phyloP scores from a whole-genome alignment of 1,284 basidiomycete genomes.

The Cutaneotrichosporon sp. region DNA sequence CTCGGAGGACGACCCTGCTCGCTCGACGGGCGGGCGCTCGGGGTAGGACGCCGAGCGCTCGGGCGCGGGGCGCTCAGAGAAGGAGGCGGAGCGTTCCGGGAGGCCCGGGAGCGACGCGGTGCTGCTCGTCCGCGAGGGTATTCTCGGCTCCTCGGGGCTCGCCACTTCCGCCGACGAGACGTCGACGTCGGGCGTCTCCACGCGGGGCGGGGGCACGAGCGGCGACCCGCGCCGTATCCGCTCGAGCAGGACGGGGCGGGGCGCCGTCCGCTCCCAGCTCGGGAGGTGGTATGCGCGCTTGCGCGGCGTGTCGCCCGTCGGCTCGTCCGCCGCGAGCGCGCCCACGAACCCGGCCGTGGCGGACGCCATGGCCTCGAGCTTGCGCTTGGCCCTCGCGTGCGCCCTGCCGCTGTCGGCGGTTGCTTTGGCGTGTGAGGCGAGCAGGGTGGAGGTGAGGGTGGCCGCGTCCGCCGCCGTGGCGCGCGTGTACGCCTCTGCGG shows the following conservation, averaged over 20 bases:
- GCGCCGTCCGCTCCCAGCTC: constrained; percentile 47
- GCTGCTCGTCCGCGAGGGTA: not conserved
- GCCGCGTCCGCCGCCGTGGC: constrained; percentile 21
- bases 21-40: not conserved
- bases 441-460: constrained; percentile 26
- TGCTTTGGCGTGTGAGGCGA: constrained; percentile 34
- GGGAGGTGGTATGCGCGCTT: constrained; percentile 51
- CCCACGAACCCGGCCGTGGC: constrained; percentile 42
- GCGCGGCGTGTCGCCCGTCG: constrained; percentile 56
- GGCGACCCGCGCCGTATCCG: constrained; percentile 12
- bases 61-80: no score
- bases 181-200: not conserved
- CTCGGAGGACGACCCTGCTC: no score
- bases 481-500: constrained; percentile 1
- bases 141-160: not conserved
- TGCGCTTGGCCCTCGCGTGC: constrained; percentile 25
- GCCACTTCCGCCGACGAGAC: not conserved
- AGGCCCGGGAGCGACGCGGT: not conserved
- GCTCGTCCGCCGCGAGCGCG: constrained; percentile 51
- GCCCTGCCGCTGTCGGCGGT: constrained; percentile 24
- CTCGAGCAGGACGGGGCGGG: constrained; percentile 37
- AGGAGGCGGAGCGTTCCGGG: not conserved
- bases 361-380: constrained; percentile 33
- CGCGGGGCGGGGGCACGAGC: not conserved
- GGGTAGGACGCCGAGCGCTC: not conserved